A percentile compares a stretch with the other conserved stretches of the same genome.
Evolutionary conservation across 345 rosid genomes (phyloP).

Genomic region (Viola odorata): DNA sequence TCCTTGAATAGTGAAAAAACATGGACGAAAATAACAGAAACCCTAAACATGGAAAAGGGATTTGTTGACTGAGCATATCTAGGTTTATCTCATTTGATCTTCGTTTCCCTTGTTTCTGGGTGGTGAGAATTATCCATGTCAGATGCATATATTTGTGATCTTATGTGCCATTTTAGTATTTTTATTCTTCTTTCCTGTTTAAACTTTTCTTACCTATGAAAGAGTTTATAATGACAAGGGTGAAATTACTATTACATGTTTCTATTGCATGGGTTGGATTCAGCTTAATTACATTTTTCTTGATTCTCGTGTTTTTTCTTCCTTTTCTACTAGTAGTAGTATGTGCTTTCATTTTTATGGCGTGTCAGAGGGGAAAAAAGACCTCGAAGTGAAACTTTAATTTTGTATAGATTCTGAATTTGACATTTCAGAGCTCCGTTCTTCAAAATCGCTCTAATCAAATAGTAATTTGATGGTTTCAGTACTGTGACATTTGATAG

Average conservation of each 20-base stretch:
- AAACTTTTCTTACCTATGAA: no score
- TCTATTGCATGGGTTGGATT: neutral
- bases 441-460: constrained; percentile 23
- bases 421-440: constrained; percentile 49
- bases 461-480: constrained; percentile 30
- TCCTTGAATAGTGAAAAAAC: no score
- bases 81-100: no score
- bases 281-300: constrained; percentile 7
- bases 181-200: no score
- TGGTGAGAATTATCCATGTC: no score
- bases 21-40: no score
- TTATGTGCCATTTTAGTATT: neutral
- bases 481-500: neutral
- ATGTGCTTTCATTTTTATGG: constrained; percentile 10
- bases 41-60: no score
- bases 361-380: constrained; percentile 37
- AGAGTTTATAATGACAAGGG: constrained; percentile 16
- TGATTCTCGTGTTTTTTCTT: constrained; percentile 15
- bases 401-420: constrained; percentile 58
- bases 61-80: no score
- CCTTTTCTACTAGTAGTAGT: constrained; percentile 16
- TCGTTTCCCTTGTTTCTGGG: no score
- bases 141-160: neutral
- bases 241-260: no score
- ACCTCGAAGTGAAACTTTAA: constrained; percentile 35